Conservation (phyloP, 176 grass and related monocot species). For the Cymbopogon citratus region DNA sequence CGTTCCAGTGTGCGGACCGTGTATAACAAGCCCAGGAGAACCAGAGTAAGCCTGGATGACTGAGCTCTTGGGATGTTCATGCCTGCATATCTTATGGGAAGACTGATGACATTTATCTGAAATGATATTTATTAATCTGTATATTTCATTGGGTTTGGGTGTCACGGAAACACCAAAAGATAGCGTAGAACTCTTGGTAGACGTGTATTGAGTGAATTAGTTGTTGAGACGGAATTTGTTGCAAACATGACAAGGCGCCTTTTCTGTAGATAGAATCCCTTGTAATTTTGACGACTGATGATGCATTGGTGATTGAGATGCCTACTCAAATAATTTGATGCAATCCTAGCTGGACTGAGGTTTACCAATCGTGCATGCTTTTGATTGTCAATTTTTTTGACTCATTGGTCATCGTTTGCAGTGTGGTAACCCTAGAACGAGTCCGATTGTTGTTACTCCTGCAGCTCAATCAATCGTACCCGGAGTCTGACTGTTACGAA, state of each 20-base stretch:
- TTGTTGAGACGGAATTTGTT: neutral
- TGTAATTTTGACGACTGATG: slow-evolving; percentile 18
- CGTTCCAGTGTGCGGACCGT: neutral
- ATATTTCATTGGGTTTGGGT: slow-evolving; percentile 16
- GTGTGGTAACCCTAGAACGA: neutral
- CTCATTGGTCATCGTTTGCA: neutral
- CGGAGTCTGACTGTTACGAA: too few species aligned
- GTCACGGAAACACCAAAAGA: neutral
- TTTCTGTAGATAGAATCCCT: slow-evolving; percentile 4
- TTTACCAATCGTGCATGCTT: neutral
- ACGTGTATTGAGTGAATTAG: neutral
- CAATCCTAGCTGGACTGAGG: neutral
- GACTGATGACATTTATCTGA: neutral
- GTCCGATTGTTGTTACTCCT: neutral
- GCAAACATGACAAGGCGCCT: neutral
- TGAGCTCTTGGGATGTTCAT: neutral
- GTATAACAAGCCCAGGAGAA: slow-evolving; percentile 40
- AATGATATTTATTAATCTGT: slow-evolving; percentile 1
- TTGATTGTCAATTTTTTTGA: neutral
- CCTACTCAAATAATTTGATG: neutral
- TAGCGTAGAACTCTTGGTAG: neutral
- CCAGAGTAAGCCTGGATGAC: slow-evolving; percentile 19
- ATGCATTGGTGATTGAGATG: slow-evolving; percentile 12
- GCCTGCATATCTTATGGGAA: neutral
- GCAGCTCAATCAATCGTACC: neutral